These are phyloP conservation scores for Terana coerulea DNA, from an alignment of 768 basidiomycete genomes.

Conservation along the genomic window DNA sequence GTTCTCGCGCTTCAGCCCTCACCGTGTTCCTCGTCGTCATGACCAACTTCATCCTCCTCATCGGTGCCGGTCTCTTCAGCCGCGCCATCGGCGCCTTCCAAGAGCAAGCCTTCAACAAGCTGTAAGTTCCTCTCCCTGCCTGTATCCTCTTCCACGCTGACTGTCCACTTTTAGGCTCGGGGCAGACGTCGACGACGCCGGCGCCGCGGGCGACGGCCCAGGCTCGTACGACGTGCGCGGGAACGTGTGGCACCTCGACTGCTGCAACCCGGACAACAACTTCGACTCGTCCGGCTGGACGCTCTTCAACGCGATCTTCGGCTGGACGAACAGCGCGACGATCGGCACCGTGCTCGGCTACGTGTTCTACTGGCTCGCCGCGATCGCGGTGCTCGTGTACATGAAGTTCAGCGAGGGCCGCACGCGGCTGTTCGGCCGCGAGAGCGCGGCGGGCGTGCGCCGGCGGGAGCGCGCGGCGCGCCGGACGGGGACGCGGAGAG, in stretches of 20 bases:
- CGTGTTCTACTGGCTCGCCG: conserved; percentile 89
- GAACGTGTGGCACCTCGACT: conserved; percentile 86
- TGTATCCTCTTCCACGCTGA: background rate
- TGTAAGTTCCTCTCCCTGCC: conserved; percentile 28
- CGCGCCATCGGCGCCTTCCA: conserved; percentile 74
- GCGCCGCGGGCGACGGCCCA: conserved; percentile 59
- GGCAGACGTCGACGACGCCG: conserved; percentile 60
- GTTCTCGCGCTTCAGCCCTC: conserved; percentile 46
- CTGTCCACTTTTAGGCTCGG: conserved; percentile 46
- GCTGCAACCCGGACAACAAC: conserved; percentile 65
- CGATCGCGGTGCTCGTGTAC: conserved; percentile 60
- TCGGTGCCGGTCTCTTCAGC: conserved; percentile 92
- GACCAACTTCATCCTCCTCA: conserved; percentile 88
- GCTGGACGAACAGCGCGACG: conserved; percentile 85
- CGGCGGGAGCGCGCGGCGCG: conserved; percentile 21
- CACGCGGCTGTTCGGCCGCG: conserved; percentile 53
- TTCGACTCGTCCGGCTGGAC: conserved; percentile 59
- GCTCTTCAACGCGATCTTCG: conserved; percentile 82
- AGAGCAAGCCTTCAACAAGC: conserved; percentile 54
- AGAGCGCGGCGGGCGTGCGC: conserved; percentile 41
- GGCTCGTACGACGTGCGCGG: conserved; percentile 80
- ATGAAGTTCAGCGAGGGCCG: conserved; percentile 68
- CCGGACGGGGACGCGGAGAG: conserved; percentile 13
- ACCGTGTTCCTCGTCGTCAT: conserved; percentile 87
- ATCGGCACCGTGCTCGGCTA: conserved; percentile 74